A percentile compares a stretch with the other conserved stretches of the same genome.
These are phyloP conservation scores for Senna siamea DNA, from an alignment of 306 rosid genomes.

Conservation along the genomic window DNA sequence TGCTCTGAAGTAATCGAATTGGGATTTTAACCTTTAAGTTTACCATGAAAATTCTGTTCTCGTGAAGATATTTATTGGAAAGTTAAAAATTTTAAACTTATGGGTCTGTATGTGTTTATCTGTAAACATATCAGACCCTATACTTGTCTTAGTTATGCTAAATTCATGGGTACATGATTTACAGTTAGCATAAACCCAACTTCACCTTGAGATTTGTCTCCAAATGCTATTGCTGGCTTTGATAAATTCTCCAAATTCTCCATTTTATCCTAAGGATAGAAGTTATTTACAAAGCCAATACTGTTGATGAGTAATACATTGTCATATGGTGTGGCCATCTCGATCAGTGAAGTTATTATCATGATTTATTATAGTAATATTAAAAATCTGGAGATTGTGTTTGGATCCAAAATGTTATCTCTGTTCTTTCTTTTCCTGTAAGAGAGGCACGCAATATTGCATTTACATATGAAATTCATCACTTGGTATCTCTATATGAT, in stretches of 20 bases:
- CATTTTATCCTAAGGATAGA: background rate
- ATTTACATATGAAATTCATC: background rate
- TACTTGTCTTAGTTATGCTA: background rate
- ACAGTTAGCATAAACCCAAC: background rate
- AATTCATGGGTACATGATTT: background rate
- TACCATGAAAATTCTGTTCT: no score
- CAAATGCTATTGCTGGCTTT: background rate
- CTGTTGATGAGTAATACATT: constrained; percentile 11
- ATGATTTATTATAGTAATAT: no score
- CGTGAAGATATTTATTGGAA: background rate
- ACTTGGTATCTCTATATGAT: background rate
- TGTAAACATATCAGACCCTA: background rate
- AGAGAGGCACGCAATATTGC: background rate
- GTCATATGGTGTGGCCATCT: background rate
- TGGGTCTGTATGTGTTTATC: background rate
- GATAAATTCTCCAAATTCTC: background rate
- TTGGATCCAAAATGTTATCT: no score
- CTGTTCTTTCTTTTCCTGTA: no score
- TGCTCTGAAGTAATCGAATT: background rate
- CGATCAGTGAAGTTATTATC: background rate
- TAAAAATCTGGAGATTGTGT: no score
- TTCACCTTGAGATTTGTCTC: background rate
- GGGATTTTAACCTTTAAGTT: background rate
- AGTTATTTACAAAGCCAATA: background rate
- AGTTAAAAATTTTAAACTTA: background rate